Evolutionary conservation across 371 early-diverging fungal species (phyloP).

Genomic region (Nematocida sp.): DNA sequence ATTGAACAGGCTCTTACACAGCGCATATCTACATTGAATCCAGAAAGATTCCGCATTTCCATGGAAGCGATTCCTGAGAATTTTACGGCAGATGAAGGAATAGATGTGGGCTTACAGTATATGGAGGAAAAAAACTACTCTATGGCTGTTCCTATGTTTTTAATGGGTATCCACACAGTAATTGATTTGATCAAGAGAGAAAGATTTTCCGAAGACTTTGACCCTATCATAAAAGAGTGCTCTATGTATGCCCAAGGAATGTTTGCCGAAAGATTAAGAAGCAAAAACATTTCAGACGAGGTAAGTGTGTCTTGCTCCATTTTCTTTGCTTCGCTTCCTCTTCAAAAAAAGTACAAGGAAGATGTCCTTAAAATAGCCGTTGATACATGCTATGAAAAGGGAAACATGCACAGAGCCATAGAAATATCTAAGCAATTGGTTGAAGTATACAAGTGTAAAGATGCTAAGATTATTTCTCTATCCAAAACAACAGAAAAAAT

Average conservation of each 20-base stretch:
- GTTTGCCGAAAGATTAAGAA: slow-evolving; percentile 50
- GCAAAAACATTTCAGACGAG: slow-evolving; percentile 36
- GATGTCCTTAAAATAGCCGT: slow-evolving; percentile 40
- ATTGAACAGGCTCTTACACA: neutral
- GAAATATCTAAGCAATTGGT: slow-evolving; percentile 49
- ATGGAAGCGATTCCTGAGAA: neutral
- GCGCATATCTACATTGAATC: slow-evolving; percentile 6
- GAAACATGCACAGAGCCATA: slow-evolving; percentile 56
- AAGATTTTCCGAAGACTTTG: neutral
- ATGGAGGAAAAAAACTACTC: slow-evolving; percentile 11
- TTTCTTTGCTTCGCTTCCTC: slow-evolving; percentile 54
- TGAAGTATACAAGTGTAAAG: slow-evolving; percentile 1
- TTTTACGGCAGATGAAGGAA: slow-evolving; percentile 14
- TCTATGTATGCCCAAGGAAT: slow-evolving; percentile 59
- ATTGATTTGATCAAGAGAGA: neutral
- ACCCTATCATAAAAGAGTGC: slow-evolving; percentile 2
- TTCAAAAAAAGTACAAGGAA: slow-evolving; percentile 46
- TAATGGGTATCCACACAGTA: slow-evolving; percentile 1
- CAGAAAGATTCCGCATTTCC: neutral
- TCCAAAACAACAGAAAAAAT: slow-evolving; percentile 2
- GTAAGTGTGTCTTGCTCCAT: slow-evolving; percentile 50
- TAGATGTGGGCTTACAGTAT: neutral
- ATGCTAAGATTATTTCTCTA: slow-evolving; percentile 17
- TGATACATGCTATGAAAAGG: slow-evolving; percentile 56
- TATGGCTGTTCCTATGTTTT: neutral